Conservation (phyloP, 108 stramenopile species). For the Fragilaria radians region DNA sequence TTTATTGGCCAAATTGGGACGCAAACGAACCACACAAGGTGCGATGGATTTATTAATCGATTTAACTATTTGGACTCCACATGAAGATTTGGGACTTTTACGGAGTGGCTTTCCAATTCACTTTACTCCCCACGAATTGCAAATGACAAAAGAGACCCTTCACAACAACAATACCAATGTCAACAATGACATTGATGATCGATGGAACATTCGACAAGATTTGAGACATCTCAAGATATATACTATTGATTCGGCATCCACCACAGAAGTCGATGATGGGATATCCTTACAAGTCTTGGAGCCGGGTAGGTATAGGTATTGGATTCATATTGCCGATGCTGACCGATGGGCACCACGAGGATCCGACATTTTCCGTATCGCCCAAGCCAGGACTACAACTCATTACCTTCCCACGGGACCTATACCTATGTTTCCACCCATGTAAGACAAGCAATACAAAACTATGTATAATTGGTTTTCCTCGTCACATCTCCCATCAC, state of each 20-base stretch:
- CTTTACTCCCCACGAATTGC: constrained; percentile 38
- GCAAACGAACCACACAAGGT: constrained; percentile 51
- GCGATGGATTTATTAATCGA: constrained; percentile 59
- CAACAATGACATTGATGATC: constrained; percentile 40
- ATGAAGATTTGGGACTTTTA: constrained; percentile 59
- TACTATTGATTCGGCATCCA: constrained; percentile 65
- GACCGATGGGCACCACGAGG: constrained; percentile 60
- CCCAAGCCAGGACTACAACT: constrained; percentile 51
- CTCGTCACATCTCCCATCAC: background rate
- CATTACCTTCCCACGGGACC: constrained; percentile 58
- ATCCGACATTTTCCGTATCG: constrained; percentile 41
- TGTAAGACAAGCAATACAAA: constrained; percentile 37
- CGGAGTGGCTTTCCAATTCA: constrained; percentile 66
- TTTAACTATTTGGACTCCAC: constrained; percentile 44
- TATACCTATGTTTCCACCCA: constrained; percentile 63
- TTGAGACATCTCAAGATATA: constrained; percentile 55
- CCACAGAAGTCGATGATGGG: constrained; percentile 78
- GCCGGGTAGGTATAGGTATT: constrained; percentile 35
- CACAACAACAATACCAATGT: constrained; percentile 5
- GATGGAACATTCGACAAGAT: constrained; percentile 58
- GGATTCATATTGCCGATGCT: constrained; percentile 87
- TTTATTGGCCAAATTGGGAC: constrained; percentile 36
- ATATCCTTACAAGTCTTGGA: constrained; percentile 40
- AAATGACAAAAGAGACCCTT: constrained; percentile 18
- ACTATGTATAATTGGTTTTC: background rate